Evolutionary conservation across 108 stramenopile genomes (phyloP).

Genomic region (Pseudonitzschia multistriata): DNA sequence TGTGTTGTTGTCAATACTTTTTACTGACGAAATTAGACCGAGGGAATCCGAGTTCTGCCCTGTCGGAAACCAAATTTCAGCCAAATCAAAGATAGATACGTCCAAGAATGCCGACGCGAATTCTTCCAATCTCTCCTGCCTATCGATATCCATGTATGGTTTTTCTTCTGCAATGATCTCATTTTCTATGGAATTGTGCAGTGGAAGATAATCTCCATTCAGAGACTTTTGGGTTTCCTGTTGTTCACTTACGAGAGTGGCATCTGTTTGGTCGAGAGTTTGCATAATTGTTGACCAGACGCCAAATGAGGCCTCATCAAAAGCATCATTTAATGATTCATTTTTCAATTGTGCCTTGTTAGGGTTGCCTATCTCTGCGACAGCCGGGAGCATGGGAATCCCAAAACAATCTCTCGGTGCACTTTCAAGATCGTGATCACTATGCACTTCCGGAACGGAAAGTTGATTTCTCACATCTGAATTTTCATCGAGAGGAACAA

Average conservation of each 20-base stretch:
- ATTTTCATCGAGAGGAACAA: constrained; percentile 72
- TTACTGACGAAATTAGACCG: constrained; percentile 58
- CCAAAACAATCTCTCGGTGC: constrained; percentile 82
- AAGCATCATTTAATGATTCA: constrained; percentile 33
- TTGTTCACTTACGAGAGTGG: constrained; percentile 19
- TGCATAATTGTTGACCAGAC: constrained; percentile 89
- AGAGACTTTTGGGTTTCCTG: constrained; percentile 29
- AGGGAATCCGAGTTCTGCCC: constrained; percentile 39
- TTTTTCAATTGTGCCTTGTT: not conserved
- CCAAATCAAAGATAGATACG: constrained; percentile 93
- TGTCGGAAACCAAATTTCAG: constrained; percentile 87
- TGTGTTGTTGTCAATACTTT: constrained; percentile 48
- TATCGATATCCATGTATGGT: constrained; percentile 32
- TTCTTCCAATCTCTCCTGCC: constrained; percentile 82
- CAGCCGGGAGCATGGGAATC: constrained; percentile 76
- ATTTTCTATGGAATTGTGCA: not conserved
- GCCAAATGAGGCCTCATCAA: constrained; percentile 87
- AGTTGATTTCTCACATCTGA: constrained; percentile 6
- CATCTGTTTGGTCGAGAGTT: constrained; percentile 25
- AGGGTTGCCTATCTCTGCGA: constrained; percentile 36
- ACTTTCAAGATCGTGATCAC: constrained; percentile 50
- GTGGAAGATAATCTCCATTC: not conserved
- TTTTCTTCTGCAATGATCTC: constrained; percentile 14
- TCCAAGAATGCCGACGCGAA: constrained; percentile 90
- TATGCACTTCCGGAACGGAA: constrained; percentile 34